A percentile compares a stretch with the other conserved stretches of the same genome.
Evolutionary conservation across 495 filamentous ascomycete genomes (phyloP).

Genomic region (Aspergillus affinis): DNA sequence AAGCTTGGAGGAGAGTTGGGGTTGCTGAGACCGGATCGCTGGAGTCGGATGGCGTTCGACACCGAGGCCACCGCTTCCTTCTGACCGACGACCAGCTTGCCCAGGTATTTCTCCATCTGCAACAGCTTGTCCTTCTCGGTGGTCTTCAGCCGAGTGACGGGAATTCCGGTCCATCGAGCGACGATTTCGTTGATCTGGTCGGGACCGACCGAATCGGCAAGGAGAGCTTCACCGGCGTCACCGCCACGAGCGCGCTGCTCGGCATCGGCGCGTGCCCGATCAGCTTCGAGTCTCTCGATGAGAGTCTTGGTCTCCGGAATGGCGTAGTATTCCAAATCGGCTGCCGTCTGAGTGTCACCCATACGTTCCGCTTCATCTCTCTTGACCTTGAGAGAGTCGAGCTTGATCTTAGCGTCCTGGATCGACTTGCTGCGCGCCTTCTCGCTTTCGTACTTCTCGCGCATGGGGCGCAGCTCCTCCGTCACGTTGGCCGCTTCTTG

Average conservation of each 20-base stretch:
- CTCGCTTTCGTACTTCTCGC: conserved; percentile 93
- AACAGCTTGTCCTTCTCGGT: conserved; percentile 96
- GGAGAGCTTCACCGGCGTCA: conserved; percentile 60
- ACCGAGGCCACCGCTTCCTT: conserved; percentile 92
- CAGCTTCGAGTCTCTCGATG: conserved; percentile 76
- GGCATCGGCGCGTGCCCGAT: conserved; percentile 74
- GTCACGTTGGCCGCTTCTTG: conserved; percentile 87
- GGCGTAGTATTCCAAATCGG: conserved; percentile 94
- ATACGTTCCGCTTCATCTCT: conserved; percentile 86
- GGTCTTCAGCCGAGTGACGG: conserved; percentile 88
- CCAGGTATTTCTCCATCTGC: conserved; percentile 85
- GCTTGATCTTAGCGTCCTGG: conserved; percentile 94
- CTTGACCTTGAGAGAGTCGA: conserved; percentile 84
- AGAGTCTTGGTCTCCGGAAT: conserved; percentile 84
- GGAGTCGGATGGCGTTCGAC: conserved; percentile 91
- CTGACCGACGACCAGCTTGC: conserved; percentile 86
- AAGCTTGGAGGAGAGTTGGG: conserved; percentile 96
- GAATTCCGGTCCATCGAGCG: conserved; percentile 93
- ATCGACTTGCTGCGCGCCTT: conserved; percentile 84
- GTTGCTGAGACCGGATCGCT: conserved; percentile 89
- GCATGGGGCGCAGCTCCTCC: conserved; percentile 87
- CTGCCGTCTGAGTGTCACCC: conserved; percentile 76
- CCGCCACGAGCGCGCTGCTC: conserved; percentile 61
- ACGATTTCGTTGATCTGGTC: conserved; percentile 99
- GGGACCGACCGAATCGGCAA: conserved; percentile 91